Evolutionary conservation across 257 asterid species (phyloP).

Genomic region (Ballota nigra): DNA sequence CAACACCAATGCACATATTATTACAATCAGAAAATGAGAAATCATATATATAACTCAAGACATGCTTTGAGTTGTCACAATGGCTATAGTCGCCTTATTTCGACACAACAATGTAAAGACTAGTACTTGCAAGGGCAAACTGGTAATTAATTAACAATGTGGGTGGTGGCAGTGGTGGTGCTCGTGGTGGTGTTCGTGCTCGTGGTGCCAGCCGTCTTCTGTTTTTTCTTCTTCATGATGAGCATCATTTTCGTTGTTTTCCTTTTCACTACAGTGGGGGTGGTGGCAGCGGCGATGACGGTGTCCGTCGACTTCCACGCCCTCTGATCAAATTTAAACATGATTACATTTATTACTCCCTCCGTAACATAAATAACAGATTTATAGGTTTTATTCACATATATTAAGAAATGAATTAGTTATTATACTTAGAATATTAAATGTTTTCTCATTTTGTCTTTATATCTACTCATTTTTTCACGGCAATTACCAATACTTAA

Average conservation of each 20-base stretch:
- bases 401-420: too few species aligned
- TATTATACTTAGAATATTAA: too few species aligned
- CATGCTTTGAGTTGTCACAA: background rate
- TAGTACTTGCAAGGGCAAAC: background rate
- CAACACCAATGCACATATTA: background rate
- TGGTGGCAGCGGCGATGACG: background rate
- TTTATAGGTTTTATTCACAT: too few species aligned
- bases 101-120: background rate
- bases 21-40: background rate
- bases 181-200: background rate
- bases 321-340: background rate
- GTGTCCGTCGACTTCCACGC: background rate
- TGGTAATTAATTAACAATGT: background rate
- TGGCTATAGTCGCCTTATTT: background rate
- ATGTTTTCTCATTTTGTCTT: too few species aligned
- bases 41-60: background rate
- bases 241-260: background rate
- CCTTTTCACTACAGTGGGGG: constrained; percentile 17
- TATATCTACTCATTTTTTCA: too few species aligned
- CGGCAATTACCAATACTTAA: too few species aligned
- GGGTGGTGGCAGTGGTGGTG: constrained; percentile 6
- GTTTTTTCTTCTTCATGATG: background rate
- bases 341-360: background rate
- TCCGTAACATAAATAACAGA: too few species aligned
- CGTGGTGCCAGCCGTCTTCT: background rate